These are phyloP conservation scores for Chiua virens DNA, from an alignment of 768 basidiomycete genomes.

Conservation along the genomic window DNA sequence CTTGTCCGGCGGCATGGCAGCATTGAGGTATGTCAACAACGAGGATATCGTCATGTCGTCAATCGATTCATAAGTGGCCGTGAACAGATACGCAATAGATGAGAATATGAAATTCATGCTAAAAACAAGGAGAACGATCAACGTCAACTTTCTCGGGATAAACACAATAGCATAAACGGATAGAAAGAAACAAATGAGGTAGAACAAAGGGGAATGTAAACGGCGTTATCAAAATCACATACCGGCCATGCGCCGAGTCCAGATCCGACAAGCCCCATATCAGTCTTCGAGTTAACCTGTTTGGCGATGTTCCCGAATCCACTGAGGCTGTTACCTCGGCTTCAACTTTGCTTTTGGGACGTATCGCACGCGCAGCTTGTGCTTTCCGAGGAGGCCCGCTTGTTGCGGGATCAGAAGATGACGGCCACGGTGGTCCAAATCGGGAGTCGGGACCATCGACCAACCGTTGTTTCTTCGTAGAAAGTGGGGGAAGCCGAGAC, in stretches of 20 bases:
- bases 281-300: conserved; percentile 27
- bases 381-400: conserved; percentile 15
- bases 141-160: neutral
- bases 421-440: conserved; percentile 20
- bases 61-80: conserved; percentile 59
- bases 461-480: conserved; percentile 26
- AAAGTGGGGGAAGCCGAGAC: conserved; percentile 11
- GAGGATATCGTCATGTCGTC: conserved; percentile 73
- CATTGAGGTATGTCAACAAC: conserved; percentile 69
- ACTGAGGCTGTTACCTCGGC: conserved; percentile 15
- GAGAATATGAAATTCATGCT: conserved; percentile 61
- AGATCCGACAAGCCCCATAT: conserved; percentile 52
- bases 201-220: neutral
- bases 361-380: conserved; percentile 24
- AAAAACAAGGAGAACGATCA: conserved; percentile 5
- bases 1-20: conserved; percentile 74
- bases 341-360: conserved; percentile 28
- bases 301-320: conserved; percentile 16
- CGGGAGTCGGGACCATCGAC: conserved; percentile 18
- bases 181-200: neutral
- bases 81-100: conserved; percentile 64
- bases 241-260: conserved; percentile 62
- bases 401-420: conserved; percentile 16
- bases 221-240: conserved; percentile 25
- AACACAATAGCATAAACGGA: no score